Conservation (phyloP, 1,284 basidiomycete genomes). For the Athelia sp. region DNA sequence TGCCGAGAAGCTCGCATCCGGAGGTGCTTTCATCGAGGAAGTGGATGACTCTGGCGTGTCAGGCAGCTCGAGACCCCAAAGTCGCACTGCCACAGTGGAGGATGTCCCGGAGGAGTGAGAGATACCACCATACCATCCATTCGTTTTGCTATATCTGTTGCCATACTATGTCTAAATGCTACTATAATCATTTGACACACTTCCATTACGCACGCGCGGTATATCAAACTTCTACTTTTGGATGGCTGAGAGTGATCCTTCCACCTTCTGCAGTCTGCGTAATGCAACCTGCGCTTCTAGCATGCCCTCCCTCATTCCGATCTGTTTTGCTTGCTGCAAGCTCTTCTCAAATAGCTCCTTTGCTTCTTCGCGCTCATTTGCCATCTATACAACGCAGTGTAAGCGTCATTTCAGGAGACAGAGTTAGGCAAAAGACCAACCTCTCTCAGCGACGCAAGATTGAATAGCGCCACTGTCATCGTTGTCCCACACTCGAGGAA, state of each 20-base stretch:
- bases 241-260: no score
- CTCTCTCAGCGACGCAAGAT: not conserved
- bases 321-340: not conserved
- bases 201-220: no score
- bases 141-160: no score
- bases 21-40: slow-evolving; percentile 52
- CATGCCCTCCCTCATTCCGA: not conserved
- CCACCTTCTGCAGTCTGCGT: not conserved
- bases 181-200: no score
- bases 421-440: not conserved
- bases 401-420: not conserved
- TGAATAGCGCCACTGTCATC: not conserved
- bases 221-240: no score
- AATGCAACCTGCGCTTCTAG: not conserved
- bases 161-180: no score
- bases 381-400: slow-evolving; percentile 1
- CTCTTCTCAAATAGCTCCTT: not conserved
- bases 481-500: not conserved
- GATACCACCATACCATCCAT: no score
- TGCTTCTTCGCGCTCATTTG: not conserved
- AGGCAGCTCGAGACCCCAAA: slow-evolving; percentile 47
- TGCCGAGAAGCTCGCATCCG: slow-evolving; percentile 8
- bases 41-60: slow-evolving; percentile 38
- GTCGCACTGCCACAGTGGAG: slow-evolving; percentile 53
- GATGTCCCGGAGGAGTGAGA: slow-evolving; percentile 50